Conservation (phyloP, 106 monocot species). For the Acanthochlamys bracteata region DNA sequence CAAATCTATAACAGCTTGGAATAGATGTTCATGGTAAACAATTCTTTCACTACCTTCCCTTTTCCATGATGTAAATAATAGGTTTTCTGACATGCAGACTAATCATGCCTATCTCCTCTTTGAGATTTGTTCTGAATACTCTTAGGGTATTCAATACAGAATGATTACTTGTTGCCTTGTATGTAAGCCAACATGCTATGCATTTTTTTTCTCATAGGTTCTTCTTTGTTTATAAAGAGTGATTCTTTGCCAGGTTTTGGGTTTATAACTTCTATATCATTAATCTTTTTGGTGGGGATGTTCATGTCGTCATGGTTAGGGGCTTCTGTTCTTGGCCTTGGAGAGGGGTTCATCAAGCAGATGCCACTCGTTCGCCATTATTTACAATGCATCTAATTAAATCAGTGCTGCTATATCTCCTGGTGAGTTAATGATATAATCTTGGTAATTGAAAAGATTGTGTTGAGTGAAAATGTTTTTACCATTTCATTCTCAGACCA, state of each 20-base stretch:
- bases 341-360: constrained; percentile 17
- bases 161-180: no score
- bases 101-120: no score
- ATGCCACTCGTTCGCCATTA: constrained; percentile 20
- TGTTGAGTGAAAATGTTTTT: no score
- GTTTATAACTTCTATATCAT: constrained; percentile 12
- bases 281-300: constrained; percentile 17
- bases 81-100: no score
- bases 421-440: not conserved
- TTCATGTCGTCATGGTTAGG: constrained; percentile 24
- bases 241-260: constrained; percentile 5
- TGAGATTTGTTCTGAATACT: no score
- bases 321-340: constrained; percentile 17
- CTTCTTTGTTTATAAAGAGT: no score
- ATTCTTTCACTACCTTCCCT: no score
- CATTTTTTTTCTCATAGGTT: no score
- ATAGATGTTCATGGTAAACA: constrained; percentile 34
- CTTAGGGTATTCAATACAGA: no score
- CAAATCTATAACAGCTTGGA: constrained; percentile 42
- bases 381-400: constrained; percentile 17
- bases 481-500: constrained; percentile 3
- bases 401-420: constrained; percentile 15
- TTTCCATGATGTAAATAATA: no score
- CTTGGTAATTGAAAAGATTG: no score
- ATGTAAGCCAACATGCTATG: no score